Conservation (phyloP, 305 asterid genomes). For the Fraxinus nigra region DNA sequence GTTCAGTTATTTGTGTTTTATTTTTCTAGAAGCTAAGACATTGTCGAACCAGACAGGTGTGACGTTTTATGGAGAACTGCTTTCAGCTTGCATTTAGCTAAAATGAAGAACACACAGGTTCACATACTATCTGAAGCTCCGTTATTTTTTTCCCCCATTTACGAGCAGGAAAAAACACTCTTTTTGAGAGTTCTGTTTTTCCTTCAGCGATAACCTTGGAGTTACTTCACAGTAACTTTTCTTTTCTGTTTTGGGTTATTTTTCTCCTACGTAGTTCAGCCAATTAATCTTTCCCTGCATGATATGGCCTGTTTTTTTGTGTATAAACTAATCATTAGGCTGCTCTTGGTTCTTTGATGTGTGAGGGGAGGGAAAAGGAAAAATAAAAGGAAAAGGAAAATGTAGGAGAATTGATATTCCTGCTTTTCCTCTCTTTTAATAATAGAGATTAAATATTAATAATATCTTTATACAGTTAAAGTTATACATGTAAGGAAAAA, state of each 20-base stretch:
- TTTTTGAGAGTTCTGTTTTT: not conserved
- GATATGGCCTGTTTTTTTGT: not conserved
- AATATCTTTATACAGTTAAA: not conserved
- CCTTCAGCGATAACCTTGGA: not conserved
- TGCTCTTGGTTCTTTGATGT: not conserved
- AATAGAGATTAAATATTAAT: not conserved
- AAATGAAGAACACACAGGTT: slow-evolving; percentile 60
- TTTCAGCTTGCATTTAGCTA: slow-evolving; percentile 37
- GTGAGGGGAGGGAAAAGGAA: not conserved
- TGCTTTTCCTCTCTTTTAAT: not conserved
- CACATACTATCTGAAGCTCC: not conserved
- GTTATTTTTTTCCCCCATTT: not conserved
- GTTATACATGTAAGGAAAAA: not conserved
- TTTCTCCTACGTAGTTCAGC: not conserved
- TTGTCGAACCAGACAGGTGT: slow-evolving; percentile 14
- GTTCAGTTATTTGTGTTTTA: not conserved
- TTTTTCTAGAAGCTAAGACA: slow-evolving; percentile 20
- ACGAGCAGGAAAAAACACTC: not conserved
- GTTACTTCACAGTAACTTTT: not conserved
- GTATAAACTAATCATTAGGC: not conserved
- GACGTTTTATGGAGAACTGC: slow-evolving; percentile 42
- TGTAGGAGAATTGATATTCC: not conserved
- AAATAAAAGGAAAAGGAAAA: not conserved
- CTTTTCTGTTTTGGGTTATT: not conserved
- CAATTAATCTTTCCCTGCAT: not conserved